Conservation (phyloP, 163 green algal species). For the Scenedesmus sp. region DNA sequence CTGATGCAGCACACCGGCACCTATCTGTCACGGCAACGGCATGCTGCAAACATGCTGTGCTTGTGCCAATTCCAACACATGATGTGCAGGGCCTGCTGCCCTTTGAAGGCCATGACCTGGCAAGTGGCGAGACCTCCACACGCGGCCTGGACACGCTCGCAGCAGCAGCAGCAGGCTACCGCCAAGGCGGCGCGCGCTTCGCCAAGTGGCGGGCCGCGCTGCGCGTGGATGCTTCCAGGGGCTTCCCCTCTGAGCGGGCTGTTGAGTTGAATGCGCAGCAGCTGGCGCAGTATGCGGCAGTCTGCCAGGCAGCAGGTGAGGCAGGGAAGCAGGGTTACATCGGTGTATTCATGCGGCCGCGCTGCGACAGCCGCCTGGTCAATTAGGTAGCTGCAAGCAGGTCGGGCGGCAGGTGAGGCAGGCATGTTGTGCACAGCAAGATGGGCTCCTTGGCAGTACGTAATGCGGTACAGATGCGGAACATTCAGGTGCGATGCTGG, state of each 20-base stretch:
- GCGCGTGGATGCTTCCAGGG: slow-evolving; percentile 22
- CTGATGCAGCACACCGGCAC: background rate
- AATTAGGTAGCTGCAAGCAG: too few relatives aligned
- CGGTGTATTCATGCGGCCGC: too few relatives aligned
- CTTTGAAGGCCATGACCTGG: slow-evolving; percentile 60
- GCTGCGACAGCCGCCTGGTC: too few relatives aligned
- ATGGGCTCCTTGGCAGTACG: too few relatives aligned
- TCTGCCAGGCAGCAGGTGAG: slow-evolving; percentile 77
- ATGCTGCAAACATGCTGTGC: background rate
- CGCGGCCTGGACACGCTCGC: slow-evolving; percentile 80
- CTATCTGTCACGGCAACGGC: background rate
- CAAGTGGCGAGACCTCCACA: slow-evolving; percentile 82
- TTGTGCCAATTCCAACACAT: background rate
- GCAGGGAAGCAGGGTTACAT: background rate
- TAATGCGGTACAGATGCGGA: too few relatives aligned
- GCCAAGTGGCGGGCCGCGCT: slow-evolving; percentile 65
- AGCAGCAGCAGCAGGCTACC: slow-evolving; percentile 25
- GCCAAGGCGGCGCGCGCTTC: slow-evolving; percentile 47
- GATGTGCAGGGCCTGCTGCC: slow-evolving; percentile 72
- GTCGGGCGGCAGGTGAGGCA: too few relatives aligned
- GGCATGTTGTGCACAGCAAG: too few relatives aligned
- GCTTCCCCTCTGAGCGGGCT: slow-evolving; percentile 64
- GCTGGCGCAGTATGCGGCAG: slow-evolving; percentile 85
- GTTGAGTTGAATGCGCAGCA: slow-evolving; percentile 81
- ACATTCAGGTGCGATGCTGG: too few relatives aligned